These are phyloP conservation scores for Phyllosticta citriasiana DNA, from an alignment of 2,329 filamentous ascomycete genomes.

Conservation along the genomic window DNA sequence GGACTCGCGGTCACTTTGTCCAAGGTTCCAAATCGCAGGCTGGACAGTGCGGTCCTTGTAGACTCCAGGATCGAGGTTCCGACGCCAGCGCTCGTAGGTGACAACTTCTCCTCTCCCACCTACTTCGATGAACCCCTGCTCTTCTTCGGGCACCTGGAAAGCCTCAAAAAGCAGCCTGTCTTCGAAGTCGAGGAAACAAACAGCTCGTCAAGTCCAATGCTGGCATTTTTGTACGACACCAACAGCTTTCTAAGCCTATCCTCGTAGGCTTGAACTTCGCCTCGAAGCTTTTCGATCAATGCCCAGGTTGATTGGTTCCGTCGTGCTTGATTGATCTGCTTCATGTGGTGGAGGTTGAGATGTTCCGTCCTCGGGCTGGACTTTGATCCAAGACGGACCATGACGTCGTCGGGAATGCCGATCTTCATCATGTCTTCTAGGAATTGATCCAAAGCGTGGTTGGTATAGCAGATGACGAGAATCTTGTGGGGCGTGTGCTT, in stretches of 20 bases:
- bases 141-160: slow-evolving; percentile 39
- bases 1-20: slow-evolving; percentile 23
- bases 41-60: slow-evolving; percentile 25
- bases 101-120: slow-evolving; percentile 39
- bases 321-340: slow-evolving; percentile 25
- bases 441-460: slow-evolving; percentile 38
- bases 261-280: slow-evolving; percentile 24
- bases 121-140: slow-evolving; percentile 38
- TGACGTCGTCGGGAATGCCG: slow-evolving; percentile 40
- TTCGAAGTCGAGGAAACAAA: slow-evolving; percentile 45
- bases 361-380: slow-evolving; percentile 38
- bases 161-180: slow-evolving; percentile 45
- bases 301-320: slow-evolving; percentile 26
- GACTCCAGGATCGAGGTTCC: slow-evolving; percentile 36
- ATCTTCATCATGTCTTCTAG: slow-evolving; percentile 53
- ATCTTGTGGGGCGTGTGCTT: slow-evolving; percentile 42
- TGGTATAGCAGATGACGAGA: slow-evolving; percentile 60
- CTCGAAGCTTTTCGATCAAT: slow-evolving; percentile 35
- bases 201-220: slow-evolving; percentile 15
- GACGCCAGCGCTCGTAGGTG: slow-evolving; percentile 41
- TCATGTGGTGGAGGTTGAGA: slow-evolving; percentile 33
- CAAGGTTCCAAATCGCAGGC: slow-evolving; percentile 44
- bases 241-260: background rate
- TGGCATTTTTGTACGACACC: background rate
- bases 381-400: slow-evolving; percentile 54